phyloP scores from a whole-genome alignment of 805 yeast species.

The Wickerhamiella sorbophila region DNA sequence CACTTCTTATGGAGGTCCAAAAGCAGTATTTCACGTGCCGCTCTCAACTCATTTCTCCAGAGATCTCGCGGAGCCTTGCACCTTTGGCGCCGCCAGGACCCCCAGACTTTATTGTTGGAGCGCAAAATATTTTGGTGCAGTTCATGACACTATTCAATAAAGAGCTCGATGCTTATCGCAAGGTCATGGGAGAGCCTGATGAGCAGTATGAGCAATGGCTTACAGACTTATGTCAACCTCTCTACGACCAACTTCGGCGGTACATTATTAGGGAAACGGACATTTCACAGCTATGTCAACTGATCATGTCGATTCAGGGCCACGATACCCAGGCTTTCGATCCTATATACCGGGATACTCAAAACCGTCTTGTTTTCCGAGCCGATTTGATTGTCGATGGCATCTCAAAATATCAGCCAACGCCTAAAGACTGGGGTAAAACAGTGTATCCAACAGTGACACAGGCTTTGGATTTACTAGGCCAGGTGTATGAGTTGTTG shows the following conservation, averaged over 20 bases:
- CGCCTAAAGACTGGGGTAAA: slow-evolving; percentile 42
- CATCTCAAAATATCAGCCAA: slow-evolving; percentile 52
- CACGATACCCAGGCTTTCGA: slow-evolving; percentile 14
- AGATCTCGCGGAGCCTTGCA: slow-evolving; percentile 16
- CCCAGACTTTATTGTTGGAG: slow-evolving; percentile 9
- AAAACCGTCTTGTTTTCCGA: slow-evolving; percentile 65
- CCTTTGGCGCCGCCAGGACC: slow-evolving; percentile 19
- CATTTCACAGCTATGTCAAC: slow-evolving; percentile 56
- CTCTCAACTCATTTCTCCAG: slow-evolving; percentile 6
- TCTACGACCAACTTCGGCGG: slow-evolving; percentile 57
- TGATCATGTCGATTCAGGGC: slow-evolving; percentile 20
- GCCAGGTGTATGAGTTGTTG: slow-evolving; percentile 67
- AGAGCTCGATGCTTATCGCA: slow-evolving; percentile 37
- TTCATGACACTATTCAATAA: slow-evolving; percentile 49
- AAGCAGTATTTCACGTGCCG: slow-evolving; percentile 3
- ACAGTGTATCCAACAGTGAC: slow-evolving; percentile 14
- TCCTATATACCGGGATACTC: slow-evolving; percentile 28
- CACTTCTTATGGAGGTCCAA: slow-evolving; percentile 1
- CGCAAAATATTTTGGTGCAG: slow-evolving; percentile 45
- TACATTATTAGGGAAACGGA: slow-evolving; percentile 55
- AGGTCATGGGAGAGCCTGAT: slow-evolving; percentile 33
- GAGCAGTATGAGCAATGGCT: slow-evolving; percentile 41
- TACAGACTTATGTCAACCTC: slow-evolving; percentile 53
- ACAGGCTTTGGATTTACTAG: slow-evolving; percentile 47
- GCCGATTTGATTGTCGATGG: slow-evolving; percentile 56